Base-by-base conservation (phyloP, 2,329 filamentous ascomycete species). In the Didymella keratinophila region DNA sequence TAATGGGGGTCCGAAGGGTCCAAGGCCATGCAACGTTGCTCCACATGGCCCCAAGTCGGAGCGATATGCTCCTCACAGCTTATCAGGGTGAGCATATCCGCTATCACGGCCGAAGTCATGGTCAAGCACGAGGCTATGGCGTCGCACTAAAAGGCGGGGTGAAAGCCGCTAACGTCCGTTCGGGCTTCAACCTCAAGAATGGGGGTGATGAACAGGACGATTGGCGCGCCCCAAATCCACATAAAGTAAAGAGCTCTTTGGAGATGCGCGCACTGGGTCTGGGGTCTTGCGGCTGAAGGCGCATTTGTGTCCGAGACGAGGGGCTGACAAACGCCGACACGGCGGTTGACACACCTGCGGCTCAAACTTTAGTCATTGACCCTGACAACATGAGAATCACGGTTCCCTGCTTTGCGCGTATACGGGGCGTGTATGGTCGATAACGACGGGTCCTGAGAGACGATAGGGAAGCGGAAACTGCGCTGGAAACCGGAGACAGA, bases 1-100 rank as follows among this genome's bases (percentile, higher is more conserved):
- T 65, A 67, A 71, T 73, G 70, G 70, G 69, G 66, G 45, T 67
- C 43, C 18, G 12, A 39, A 42, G 32, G 39, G 32, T 11, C 18
- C 47, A 46, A 27, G 27, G 20, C 16, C 42, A 23, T 44, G n/a
- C 18, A 18, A 36, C 11, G 23, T 45, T 44, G 30, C 44, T 52
- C 42, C 42, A 56, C 51, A 51, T 32, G 14, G 46, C 25, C 43
- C 47, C 47, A 52, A 44, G 23, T 61, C 63, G 56, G 58, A 65
- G 43, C 56, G 28, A 32, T 53, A 44, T 49, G 44, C 36, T 44
- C 36, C 32, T 48, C 41, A 32, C 46, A 47, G 36, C 61, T 67
- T 63, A 63, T 66, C 63, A 46, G 57, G 49, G 52, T 57, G 25
- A 45, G 21, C 60, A 58, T 37, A 46, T 56, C 53, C 62, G 62